Conservation (phyloP, 768 basidiomycete genomes). For the Leccinum truebloodii region DNA sequence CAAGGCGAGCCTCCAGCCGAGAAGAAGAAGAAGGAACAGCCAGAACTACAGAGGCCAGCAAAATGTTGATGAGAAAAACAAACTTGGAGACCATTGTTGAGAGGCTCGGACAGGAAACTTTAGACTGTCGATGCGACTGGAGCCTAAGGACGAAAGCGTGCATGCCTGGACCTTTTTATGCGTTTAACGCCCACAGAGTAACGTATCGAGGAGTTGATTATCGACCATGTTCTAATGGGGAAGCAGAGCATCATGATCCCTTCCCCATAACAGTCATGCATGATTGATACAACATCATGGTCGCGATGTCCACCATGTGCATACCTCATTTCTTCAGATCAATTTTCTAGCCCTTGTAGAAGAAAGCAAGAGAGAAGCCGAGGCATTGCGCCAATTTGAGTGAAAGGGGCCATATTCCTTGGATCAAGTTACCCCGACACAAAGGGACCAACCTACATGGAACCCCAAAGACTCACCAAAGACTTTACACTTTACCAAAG, state of each 20-base stretch:
- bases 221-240: background rate
- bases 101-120: background rate
- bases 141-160: background rate
- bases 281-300: background rate
- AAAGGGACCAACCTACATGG: no score
- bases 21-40: constrained; percentile 6
- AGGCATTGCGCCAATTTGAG: no score
- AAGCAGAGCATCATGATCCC: background rate
- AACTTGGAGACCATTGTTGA: constrained; percentile 21
- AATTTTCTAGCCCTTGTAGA: no score
- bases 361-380: no score
- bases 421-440: no score
- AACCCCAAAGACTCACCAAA: no score
- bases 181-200: background rate
- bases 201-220: background rate
- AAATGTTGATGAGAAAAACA: constrained; percentile 15
- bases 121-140: background rate
- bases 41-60: constrained; percentile 20
- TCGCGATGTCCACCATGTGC: no score
- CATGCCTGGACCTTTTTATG: background rate
- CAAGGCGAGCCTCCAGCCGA: constrained; percentile 14
- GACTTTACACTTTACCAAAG: no score
- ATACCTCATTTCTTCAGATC: no score
- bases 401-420: no score
- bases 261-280: no score